Evolutionary conservation across 352 stramenopile genomes (phyloP), one percentile per base, ranked within the genome.

Genomic region (Phytopythium chamaehyphon): DNA sequence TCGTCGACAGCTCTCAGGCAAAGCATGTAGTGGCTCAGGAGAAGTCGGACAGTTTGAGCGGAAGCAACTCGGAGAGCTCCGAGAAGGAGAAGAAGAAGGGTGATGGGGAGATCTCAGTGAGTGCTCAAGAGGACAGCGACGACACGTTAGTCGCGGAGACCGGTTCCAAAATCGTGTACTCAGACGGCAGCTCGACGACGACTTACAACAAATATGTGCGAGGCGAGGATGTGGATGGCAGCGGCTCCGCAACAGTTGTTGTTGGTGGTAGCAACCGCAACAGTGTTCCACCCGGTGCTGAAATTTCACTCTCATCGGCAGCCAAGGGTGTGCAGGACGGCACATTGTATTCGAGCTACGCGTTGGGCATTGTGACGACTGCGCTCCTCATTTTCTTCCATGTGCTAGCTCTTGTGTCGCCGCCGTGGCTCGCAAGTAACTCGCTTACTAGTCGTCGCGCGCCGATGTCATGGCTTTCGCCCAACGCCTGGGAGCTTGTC

Each of bases 401-500:
- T 37, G 10, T 83, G 10, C 49, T 90, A 18, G 64, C 76, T 40
- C 61, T 87, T 28, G 61, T 71, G 21, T 61, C 64, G 0, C 73
- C 78, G 2, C 22, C 21, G 1, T 86, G 73, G 73, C 51, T 85
- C 6, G 51, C 65, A 26, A 55, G 51, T 51, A 54, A 54, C 18
- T 65, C 62, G 15, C 22, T 10, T 23, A 26, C 35, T 15, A 63
- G 59, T 19, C 49, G 62, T 14, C 53, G 58, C 21, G 26, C 51
- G 3, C 59, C 19, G 22, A 64, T 59, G 55, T 62, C 56, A 10
- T 86, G 66, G 66, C 54, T 88, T 40, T 69, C 66, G 31, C 78
- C 79, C 0, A 88, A 86, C 51, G 71, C 73, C 16, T 92, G 79
- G 75, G 82, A 92, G 46, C 57, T 90, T 39, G 62, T 74, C 22